Evolutionary conservation across 2,329 filamentous ascomycete genomes (phyloP).

Genomic region (Orbilia ellipsospora): DNA sequence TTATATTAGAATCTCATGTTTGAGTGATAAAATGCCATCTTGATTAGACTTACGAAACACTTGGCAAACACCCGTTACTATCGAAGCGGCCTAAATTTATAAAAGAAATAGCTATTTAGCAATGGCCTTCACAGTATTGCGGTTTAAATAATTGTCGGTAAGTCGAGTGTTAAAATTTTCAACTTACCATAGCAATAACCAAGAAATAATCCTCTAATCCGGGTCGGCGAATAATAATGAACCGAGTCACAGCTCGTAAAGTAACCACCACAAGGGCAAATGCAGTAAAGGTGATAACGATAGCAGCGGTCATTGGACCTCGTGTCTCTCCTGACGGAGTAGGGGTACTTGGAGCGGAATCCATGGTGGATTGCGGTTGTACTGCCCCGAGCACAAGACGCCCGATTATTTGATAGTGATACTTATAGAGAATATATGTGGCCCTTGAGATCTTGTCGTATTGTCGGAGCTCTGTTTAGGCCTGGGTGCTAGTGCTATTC

Average conservation of each 20-base stretch:
- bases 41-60: slow-evolving; percentile 31
- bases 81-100: slow-evolving; percentile 38
- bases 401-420: too few species aligned
- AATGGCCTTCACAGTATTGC: background rate
- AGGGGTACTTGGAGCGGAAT: too few species aligned
- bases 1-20: background rate
- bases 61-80: slow-evolving; percentile 47
- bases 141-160: background rate
- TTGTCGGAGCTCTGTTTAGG: too few species aligned
- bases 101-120: background rate
- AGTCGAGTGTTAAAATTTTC: background rate
- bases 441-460: too few species aligned
- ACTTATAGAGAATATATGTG: too few species aligned
- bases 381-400: too few species aligned
- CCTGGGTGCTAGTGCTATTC: too few species aligned
- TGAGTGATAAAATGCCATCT: background rate
- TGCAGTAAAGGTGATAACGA: slow-evolving; percentile 41
- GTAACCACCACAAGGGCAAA: slow-evolving; percentile 32
- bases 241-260: slow-evolving; percentile 36
- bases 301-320: slow-evolving; percentile 47
- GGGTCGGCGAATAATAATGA: slow-evolving; percentile 41
- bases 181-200: slow-evolving; percentile 37
- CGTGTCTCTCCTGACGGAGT: slow-evolving; percentile 24
- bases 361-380: too few species aligned
- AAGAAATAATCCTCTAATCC: slow-evolving; percentile 51